Conservation (phyloP, 2,329 filamentous ascomycete species). For the Dactylellina leptospora region DNA sequence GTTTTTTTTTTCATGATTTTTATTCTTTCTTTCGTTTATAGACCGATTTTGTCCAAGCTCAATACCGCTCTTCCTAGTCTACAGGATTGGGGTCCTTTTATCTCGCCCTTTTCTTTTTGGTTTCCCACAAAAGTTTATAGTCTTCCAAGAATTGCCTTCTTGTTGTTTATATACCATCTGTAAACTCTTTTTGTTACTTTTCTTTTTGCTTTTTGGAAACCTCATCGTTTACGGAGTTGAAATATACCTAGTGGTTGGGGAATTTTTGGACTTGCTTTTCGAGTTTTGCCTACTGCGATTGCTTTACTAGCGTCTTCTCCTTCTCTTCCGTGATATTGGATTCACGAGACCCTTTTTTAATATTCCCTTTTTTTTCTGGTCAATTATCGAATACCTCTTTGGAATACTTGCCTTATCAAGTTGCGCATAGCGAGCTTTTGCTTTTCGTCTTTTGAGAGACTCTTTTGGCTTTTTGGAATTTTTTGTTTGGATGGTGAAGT, state of each 20-base stretch:
- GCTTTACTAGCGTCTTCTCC: slow-evolving; percentile 1
- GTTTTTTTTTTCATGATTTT: not conserved
- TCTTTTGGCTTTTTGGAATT: too few species aligned
- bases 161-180: slow-evolving; percentile 23
- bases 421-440: not conserved
- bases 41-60: too few species aligned
- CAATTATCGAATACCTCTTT: too few species aligned
- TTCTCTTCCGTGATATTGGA: not conserved
- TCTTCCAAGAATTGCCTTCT: not conserved
- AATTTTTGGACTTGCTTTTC: not conserved
- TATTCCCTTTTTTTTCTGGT: not conserved
- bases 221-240: slow-evolving; percentile 41
- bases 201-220: slow-evolving; percentile 2
- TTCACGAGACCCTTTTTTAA: not conserved
- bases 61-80: not conserved
- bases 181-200: slow-evolving; percentile 2
- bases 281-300: not conserved
- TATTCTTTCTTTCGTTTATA: slow-evolving; percentile 20
- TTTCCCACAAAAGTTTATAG: slow-evolving; percentile 47
- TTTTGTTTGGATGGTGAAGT: too few species aligned
- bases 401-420: not conserved
- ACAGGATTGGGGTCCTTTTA: slow-evolving; percentile 13
- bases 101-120: not conserved
- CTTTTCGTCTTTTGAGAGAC: not conserved
- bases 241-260: slow-evolving; percentile 31